Evolutionary conservation across 208 protist genomes (phyloP), one percentile per base, ranked within the genome.

Genomic region (Acanthamoeba sp.): DNA sequence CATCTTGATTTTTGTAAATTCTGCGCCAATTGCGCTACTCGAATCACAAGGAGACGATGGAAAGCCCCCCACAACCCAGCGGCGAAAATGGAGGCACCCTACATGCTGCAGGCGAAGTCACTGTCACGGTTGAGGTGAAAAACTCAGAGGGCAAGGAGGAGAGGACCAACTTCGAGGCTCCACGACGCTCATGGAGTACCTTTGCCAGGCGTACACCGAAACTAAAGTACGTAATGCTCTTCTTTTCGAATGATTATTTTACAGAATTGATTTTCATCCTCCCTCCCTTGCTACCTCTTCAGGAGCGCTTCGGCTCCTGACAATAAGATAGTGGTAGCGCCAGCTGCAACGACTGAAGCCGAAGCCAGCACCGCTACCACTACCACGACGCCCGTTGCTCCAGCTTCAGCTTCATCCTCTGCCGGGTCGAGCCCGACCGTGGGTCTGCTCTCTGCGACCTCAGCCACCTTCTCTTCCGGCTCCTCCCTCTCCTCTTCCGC

Each of bases 221-320:
- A 32, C 10, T 38, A 32, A 80, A 80, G 78, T 87, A 40, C 38
- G 42, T 24, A 16, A 34, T 14, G 29, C n/a, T 29, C n/a, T 0
- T 40, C 22, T 76, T 82, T 48, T 82, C 9, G 16, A 48, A 50
- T 82, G 45, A 34, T 78, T 78, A 24, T 20, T 78, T 48, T 42
- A 20, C 18, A 69, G 20, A 69, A 82, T 76, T 76, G 9, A n/a
- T 76, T n/a, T 59, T 59, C 7, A 59, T 59, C 3, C 3, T 27
- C 1, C 6, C 52, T 40, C 16, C n/a, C 2, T 76, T 76, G 9
- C 38, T 76, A 36, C 24, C 16, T 69, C 10, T 38, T 87, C 27
- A 87, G 78, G 45, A 87, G 78, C 24, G 38, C 78, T 22, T 87
- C 78, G 1, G 78, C 78, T 18, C 78, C 78, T 10, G 78, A 87